These are phyloP conservation scores for Termitomyces sp. DNA, from an alignment of 768 basidiomycete genomes.

Conservation along the genomic window DNA sequence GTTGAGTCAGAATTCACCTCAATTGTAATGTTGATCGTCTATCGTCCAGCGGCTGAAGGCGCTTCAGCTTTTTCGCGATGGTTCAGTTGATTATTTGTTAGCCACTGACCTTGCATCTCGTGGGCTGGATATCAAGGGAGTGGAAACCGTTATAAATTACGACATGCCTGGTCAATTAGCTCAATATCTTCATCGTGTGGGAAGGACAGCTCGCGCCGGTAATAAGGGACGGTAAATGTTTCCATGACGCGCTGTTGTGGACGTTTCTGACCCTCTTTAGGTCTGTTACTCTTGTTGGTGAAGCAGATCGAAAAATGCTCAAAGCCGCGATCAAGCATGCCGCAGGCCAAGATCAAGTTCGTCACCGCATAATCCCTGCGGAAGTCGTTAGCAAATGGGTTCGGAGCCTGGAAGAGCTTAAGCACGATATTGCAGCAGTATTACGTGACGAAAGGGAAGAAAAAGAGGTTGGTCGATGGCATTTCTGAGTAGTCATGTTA, in stretches of 20 bases:
- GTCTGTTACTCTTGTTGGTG: slow-evolving; percentile 93
- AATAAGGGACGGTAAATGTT: slow-evolving; percentile 76
- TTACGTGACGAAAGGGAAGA: slow-evolving; percentile 93
- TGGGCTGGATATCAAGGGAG: slow-evolving; percentile 95
- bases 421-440: slow-evolving; percentile 73
- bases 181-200: slow-evolving; percentile 95
- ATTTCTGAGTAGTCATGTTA: slow-evolving; percentile 2
- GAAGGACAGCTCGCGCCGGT: slow-evolving; percentile 95
- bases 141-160: slow-evolving; percentile 97
- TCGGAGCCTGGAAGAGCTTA: slow-evolving; percentile 63
- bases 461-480: slow-evolving; percentile 56
- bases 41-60: slow-evolving; percentile 71
- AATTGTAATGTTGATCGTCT: background rate
- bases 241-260: slow-evolving; percentile 1
- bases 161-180: slow-evolving; percentile 94
- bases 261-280: slow-evolving; percentile 30
- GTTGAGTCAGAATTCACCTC: slow-evolving; percentile 8
- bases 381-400: slow-evolving; percentile 72
- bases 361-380: slow-evolving; percentile 81
- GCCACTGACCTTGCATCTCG: slow-evolving; percentile 95
- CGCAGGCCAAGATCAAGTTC: slow-evolving; percentile 69
- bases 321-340: slow-evolving; percentile 94
- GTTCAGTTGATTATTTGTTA: slow-evolving; percentile 86
- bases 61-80: slow-evolving; percentile 83
- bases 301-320: slow-evolving; percentile 93